Evolutionary conservation across 176 grass and related monocot genomes (phyloP).

Genomic region (Rhipidocladum racemiflorum): DNA sequence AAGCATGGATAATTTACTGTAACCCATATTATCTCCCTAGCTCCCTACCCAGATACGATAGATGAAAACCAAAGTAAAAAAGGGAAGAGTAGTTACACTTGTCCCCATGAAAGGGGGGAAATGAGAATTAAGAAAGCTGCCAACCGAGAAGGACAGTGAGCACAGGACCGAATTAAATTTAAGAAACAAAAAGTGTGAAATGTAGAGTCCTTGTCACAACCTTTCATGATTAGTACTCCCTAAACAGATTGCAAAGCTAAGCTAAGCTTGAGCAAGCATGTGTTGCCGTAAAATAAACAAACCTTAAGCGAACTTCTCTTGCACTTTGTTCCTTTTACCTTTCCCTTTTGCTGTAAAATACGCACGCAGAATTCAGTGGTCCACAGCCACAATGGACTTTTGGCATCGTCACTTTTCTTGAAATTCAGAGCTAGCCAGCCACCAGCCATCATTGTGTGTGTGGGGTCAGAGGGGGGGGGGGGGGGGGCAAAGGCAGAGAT

Average conservation of each 20-base stretch:
- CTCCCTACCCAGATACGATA: background rate
- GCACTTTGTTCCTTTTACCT: no score
- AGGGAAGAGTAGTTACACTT: slow-evolving; percentile 5
- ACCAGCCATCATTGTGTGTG: background rate
- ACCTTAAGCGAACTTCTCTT: background rate
- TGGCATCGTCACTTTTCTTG: background rate
- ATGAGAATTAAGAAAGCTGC: background rate
- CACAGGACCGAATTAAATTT: background rate
- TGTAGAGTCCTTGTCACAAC: background rate
- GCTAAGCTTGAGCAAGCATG: background rate
- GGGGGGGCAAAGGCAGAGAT: no score
- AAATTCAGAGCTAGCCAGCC: background rate
- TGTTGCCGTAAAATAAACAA: background rate
- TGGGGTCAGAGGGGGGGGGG: no score
- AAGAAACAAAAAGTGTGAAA: background rate
- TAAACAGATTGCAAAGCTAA: background rate
- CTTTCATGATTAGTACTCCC: background rate
- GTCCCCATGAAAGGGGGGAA: slow-evolving; percentile 20
- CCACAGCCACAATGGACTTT: background rate
- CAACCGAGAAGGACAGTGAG: background rate
- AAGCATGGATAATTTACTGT: slow-evolving; percentile 7
- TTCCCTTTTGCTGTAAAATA: background rate
- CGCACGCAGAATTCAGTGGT: background rate
- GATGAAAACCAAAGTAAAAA: background rate
- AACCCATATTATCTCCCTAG: background rate